These are phyloP conservation scores for Stylosanthes scabra DNA, from an alignment of 331 rosid genomes.

Conservation along the genomic window DNA sequence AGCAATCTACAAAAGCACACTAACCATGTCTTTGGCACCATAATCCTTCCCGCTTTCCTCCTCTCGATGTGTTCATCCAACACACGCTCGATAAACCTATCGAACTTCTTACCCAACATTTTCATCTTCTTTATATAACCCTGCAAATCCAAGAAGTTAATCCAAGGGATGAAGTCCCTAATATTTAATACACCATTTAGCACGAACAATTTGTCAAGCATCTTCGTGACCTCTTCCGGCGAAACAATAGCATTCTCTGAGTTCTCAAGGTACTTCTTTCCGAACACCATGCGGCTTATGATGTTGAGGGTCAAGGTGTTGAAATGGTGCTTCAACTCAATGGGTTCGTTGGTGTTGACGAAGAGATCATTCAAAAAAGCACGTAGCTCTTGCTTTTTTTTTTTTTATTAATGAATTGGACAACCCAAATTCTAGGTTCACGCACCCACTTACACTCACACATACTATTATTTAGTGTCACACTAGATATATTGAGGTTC, in stretches of 20 bases:
- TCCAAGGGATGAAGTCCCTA: conserved; percentile 66
- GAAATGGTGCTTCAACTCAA: conserved; percentile 43
- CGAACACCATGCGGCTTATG: conserved; percentile 68
- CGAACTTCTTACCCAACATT: conserved; percentile 55
- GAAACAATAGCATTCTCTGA: conserved; percentile 39
- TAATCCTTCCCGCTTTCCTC: too few relatives aligned
- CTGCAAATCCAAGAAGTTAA: conserved; percentile 63
- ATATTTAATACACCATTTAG: conserved; percentile 61
- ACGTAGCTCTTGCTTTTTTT: conserved; percentile 44
- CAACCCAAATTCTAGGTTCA: too few relatives aligned
- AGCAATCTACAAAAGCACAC: too few relatives aligned
- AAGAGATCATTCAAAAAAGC: conserved; percentile 37
- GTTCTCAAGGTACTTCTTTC: conserved; percentile 59
- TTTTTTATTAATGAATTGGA: too few relatives aligned
- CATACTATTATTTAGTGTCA: too few relatives aligned
- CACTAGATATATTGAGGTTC: too few relatives aligned
- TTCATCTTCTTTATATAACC: conserved; percentile 69
- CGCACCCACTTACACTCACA: too few relatives aligned
- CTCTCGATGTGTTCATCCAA: conserved; percentile 58
- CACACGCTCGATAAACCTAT: conserved; percentile 58
- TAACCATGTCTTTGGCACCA: too few relatives aligned
- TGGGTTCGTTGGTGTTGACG: conserved; percentile 13
- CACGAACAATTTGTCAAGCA: conserved; percentile 64
- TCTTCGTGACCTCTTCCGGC: conserved; percentile 58
- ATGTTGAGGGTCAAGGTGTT: conserved; percentile 52